Evolutionary conservation across 2,329 filamentous ascomycete genomes (phyloP), one percentile per base, ranked within the genome.

Genomic region (Claviceps maximensis): DNA sequence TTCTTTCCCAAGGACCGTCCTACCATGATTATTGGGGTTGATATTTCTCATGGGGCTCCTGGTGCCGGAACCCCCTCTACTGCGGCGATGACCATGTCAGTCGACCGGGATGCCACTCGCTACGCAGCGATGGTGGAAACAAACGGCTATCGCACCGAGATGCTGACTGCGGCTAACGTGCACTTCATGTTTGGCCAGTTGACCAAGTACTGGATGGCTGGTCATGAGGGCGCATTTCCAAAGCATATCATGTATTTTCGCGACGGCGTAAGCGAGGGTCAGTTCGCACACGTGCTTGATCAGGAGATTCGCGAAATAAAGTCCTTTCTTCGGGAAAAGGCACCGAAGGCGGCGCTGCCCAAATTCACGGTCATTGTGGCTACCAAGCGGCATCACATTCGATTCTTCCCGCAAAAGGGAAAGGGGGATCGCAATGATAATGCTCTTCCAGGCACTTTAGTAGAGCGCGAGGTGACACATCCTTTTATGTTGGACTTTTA

Each of bases 361-460:
- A 86, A 86, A 64, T 83, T 96, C 62, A 89, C 89, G 0, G 89
- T 95, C 12, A 80, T 95, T 42, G 79, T 97, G 47, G 90, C 87
- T 1, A 90, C 87, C 1, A 98, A 98, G 76, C 86, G 93, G 3
- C 93, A 98, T 60, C 91, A 96, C 62, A 83, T 95, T 51, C 86
- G 93, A 17, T 89, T 95, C 66, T 97, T 97, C 72, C 91, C 93
- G 0, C 76, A 80, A 48, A 67, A 71, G 0, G 69, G 66, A 19
- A 67, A 72, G 0, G 69, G 66, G n/a, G 93, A 98, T 63, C 76
- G 76, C 49, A 94, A 95, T 58, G 78, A 75, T 38, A 98, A 97
- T 62, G 79, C 89, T 1, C 67, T 91, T 0, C 91, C 91, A 0
- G 94, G 93, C 3, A 95, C 87, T 0, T 65, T 98, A 1, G 83